Conservation (phyloP, 148 eudicot species). For the Camellia japonica region DNA sequence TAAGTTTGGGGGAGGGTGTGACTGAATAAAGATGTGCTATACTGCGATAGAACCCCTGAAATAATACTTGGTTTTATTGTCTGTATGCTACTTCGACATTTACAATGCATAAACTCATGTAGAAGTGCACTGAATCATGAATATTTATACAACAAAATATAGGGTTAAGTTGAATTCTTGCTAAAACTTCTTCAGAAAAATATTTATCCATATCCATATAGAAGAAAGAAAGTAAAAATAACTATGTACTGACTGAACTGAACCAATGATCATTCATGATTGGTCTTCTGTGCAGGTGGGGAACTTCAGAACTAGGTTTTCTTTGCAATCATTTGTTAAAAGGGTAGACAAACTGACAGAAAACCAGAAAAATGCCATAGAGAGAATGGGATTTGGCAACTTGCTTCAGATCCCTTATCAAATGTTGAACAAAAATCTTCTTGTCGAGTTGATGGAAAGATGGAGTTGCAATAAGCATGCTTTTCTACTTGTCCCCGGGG, state of each 20-base stretch:
- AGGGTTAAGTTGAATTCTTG: too few species aligned
- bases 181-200: too few species aligned
- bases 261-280: neutral
- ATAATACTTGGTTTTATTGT: neutral
- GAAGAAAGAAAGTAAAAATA: too few species aligned
- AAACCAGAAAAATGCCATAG: conserved; percentile 46
- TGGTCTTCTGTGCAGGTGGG: conserved; percentile 35
- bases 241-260: too few species aligned
- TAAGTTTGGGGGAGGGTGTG: neutral
- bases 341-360: conserved; percentile 48
- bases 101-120: neutral
- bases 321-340: conserved; percentile 46
- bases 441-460: conserved; percentile 58
- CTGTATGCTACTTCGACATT: neutral
- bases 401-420: conserved; percentile 44
- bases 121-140: neutral
- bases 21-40: neutral
- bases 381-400: conserved; percentile 54
- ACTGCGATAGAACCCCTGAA: neutral
- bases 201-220: too few species aligned
- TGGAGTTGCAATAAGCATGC: conserved; percentile 51
- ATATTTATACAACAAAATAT: neutral
- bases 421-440: conserved; percentile 41
- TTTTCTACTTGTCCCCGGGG: conserved; percentile 48
- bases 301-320: conserved; percentile 54